Evolutionary conservation across 1,284 basidiomycete species (phyloP), one percentile per base, ranked within the genome.

Genomic region (Rhodotorula sp.): DNA sequence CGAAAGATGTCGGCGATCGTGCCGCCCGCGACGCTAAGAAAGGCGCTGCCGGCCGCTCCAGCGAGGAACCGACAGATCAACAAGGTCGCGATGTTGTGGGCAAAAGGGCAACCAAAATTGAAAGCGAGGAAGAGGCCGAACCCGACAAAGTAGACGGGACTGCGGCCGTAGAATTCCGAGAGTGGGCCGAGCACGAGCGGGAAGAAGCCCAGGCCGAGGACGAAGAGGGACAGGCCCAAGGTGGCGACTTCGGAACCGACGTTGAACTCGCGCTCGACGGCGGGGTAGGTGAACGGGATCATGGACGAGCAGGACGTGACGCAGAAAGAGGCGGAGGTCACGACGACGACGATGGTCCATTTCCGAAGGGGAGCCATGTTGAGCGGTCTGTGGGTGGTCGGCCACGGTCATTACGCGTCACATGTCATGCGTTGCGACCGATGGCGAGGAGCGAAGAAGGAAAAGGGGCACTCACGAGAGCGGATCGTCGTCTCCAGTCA

Each of bases 11-110:
- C 92, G 28, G 74, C 68, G 26, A 93, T 86, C 61, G 87, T 88
- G 4, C 91, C 91, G 0, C 92, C 92, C 0, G 89, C 88, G 1
- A 93, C 91, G 68, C 86, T 88, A 31, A 93, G 81, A 80, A 93
- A 93, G 0, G 90, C 88, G 0, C 89, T 83, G 1, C 90, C 84
- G 7, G 79, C 80, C 38, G 89, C 85, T 0, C 91, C 91, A 3
- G 86, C 86, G 28, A 90, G 75, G 79, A 90, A 90, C 6, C 90
- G 86, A 76, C 90, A 90, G 74, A 89, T 83, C 15, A 91, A 81
- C 75, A 86, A 86, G 0, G 88, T 85, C 16, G 82, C 86, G 49
- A 79, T 82, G 62, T 80, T 72, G 59, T 77, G 79, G 26, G 87
- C 84, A 72, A 91, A 90, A 0, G 88, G 87, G 12, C 90, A 86